Percentiles rank a stretch among this genome's conserved stretches.
Conservation (phyloP, 352 stramenopile genomes). For the Globisporangium okanoganense region DNA sequence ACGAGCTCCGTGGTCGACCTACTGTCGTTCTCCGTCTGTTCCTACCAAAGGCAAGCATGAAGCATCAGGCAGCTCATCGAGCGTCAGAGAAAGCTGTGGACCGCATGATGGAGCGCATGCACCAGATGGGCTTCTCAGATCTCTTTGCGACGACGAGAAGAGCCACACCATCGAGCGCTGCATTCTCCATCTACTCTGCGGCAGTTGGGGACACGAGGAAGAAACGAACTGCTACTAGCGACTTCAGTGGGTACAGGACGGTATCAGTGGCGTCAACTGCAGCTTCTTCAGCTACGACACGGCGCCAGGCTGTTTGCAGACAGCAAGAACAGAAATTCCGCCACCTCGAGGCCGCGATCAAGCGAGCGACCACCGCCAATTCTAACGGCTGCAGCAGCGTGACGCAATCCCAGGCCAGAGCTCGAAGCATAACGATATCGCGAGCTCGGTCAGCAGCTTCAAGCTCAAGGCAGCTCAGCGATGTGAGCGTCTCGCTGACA, state of each 20-base stretch:
- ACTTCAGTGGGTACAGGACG: background rate
- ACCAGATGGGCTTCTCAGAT: slow-evolving; percentile 12
- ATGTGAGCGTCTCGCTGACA: background rate
- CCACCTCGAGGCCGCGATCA: slow-evolving; percentile 32
- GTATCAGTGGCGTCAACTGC: background rate
- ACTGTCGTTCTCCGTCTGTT: slow-evolving; percentile 14
- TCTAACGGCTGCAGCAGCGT: background rate
- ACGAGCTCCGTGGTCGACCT: slow-evolving; percentile 16
- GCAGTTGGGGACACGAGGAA: background rate
- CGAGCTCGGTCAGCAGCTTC: background rate
- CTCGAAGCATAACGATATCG: slow-evolving; percentile 10
- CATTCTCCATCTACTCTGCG: slow-evolving; percentile 8
- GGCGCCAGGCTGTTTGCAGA: slow-evolving; percentile 13
- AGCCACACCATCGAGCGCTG: background rate
- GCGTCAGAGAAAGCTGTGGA: slow-evolving; percentile 15
- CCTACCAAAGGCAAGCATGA: slow-evolving; percentile 1
- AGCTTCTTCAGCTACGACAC: slow-evolving; percentile 2
- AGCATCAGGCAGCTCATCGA: background rate
- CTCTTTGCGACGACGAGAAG: background rate
- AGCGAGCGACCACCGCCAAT: slow-evolving; percentile 1
- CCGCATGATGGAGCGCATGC: slow-evolving; percentile 13
- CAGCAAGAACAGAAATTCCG: slow-evolving; percentile 40
- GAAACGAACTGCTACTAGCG: background rate
- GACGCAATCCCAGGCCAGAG: background rate
- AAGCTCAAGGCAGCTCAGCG: background rate